Evolutionary conservation across 352 stramenopile genomes (phyloP), one percentile per base, ranked within the genome.

Genomic region (Phytophthora rubi): DNA sequence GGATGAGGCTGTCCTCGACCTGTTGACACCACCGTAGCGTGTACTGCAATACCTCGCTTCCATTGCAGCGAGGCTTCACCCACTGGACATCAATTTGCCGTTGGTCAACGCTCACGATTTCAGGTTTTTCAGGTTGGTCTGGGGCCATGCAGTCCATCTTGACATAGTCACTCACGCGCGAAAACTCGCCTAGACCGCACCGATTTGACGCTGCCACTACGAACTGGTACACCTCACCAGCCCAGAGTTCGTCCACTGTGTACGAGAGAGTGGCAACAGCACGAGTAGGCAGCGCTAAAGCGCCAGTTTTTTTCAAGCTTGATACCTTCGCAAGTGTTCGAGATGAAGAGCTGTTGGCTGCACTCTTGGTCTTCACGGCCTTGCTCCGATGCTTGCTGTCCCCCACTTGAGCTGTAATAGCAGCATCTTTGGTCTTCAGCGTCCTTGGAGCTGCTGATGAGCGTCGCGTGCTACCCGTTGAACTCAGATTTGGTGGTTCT

Each of bases 221-320:
- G 53, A 94, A 94, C 54, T 92, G 84, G 51, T 94, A 94, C 16
- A 94, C 81, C 51, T 90, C 84, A 2, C 86, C 86, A 13, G 86
- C 63, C 76, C 83, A 90, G 13, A 94, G 67, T 0, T 76, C 76
- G 2, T 79, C 37, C 12, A 89, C 51, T 0, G 53, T 72, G 51
- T 79, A 89, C 9, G 79, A 76, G 4, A 80, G 71, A 8, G 62
- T 49, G 2, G 42, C 42, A 23, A 59, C 18, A 55, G 9, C 8
- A 21, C 21, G 32, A 12, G 21, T 48, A 28, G 51, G 18, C 13
- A 33, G 51, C 39, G 53, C 6, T 58, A 37, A 8, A 1, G n/a
- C 16, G 18, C 13, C 21, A 9, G 45, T 16, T n/a, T 35, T 30
- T 6, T 55, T 57, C 13, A 26, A 56, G 16, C 16, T 28, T 26